Conservation (phyloP, 2,329 filamentous ascomycete species). For the Trichoderma hamatum region DNA sequence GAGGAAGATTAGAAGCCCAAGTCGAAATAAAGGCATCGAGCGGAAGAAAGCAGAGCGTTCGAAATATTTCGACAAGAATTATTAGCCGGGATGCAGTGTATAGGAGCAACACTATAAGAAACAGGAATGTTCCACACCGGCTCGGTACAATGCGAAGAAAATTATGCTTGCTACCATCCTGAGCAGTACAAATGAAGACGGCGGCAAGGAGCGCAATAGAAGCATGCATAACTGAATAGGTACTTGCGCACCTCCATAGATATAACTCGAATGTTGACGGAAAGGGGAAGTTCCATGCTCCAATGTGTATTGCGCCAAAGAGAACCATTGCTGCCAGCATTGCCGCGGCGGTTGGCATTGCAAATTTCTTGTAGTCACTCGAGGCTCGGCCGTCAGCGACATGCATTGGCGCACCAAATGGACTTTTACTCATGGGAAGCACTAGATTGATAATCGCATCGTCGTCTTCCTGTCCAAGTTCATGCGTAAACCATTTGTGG, state of each 20-base stretch:
- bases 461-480: not conserved
- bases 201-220: not conserved
- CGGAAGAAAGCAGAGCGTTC: constrained; percentile 6
- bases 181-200: not conserved
- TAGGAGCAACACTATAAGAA: not conserved
- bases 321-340: not conserved
- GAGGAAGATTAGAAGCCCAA: not conserved
- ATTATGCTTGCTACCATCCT: not conserved
- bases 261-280: not conserved
- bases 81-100: not conserved
- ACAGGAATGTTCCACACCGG: not conserved
- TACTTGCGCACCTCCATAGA: not conserved
- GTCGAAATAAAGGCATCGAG: not conserved
- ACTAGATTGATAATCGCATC: not conserved
- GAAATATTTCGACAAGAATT: not conserved
- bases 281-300: constrained; percentile 4
- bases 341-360: not conserved
- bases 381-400: not conserved
- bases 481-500: not conserved
- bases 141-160: not conserved
- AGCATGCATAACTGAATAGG: not conserved
- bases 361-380: not conserved
- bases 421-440: not conserved
- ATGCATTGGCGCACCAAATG: not conserved
- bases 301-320: not conserved